Evolutionary conservation across 345 rosid species (phyloP).

Genomic region (Salix udensis): DNA sequence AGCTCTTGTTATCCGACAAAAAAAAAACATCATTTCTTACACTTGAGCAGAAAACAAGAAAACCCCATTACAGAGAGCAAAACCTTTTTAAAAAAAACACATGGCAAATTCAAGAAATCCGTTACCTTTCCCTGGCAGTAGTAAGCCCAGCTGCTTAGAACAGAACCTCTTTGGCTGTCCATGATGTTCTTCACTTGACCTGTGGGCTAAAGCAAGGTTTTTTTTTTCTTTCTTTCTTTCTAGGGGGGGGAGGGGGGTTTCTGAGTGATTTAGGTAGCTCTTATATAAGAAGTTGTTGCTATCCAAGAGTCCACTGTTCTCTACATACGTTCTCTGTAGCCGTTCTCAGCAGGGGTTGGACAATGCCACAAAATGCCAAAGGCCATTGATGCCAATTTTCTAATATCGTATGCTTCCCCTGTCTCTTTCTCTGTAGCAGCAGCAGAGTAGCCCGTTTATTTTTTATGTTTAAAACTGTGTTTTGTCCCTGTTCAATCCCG

Average conservation of each 20-base stretch:
- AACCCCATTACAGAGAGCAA: slow-evolving; percentile 1
- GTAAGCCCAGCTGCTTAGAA: slow-evolving; percentile 49
- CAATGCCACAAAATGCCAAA: slow-evolving; percentile 47
- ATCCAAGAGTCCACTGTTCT: slow-evolving; percentile 3
- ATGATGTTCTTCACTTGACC: slow-evolving; percentile 27
- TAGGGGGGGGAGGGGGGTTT: slow-evolving; percentile 19
- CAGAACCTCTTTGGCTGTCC: slow-evolving; percentile 59
- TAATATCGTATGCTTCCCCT: slow-evolving; percentile 10
- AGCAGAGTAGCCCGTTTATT: no score
- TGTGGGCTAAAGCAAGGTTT: neutral
- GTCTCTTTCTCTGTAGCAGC: slow-evolving; percentile 12
- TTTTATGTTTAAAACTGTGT: no score
- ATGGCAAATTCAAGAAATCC: slow-evolving; percentile 3
- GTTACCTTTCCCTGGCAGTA: slow-evolving; percentile 62
- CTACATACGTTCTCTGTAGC: neutral
- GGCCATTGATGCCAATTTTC: slow-evolving; percentile 20
- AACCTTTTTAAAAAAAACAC: neutral
- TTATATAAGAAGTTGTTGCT: slow-evolving; percentile 27
- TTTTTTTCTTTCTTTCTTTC: neutral
- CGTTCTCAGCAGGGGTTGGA: slow-evolving; percentile 19
- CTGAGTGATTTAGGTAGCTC: slow-evolving; percentile 27
- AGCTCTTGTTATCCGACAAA: neutral
- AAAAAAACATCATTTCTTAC: neutral
- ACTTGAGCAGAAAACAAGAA: neutral
- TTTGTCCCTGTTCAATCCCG: no score